Evolutionary conservation across 495 filamentous ascomycete species (phyloP).

Genomic region (Neurospora sp.): DNA sequence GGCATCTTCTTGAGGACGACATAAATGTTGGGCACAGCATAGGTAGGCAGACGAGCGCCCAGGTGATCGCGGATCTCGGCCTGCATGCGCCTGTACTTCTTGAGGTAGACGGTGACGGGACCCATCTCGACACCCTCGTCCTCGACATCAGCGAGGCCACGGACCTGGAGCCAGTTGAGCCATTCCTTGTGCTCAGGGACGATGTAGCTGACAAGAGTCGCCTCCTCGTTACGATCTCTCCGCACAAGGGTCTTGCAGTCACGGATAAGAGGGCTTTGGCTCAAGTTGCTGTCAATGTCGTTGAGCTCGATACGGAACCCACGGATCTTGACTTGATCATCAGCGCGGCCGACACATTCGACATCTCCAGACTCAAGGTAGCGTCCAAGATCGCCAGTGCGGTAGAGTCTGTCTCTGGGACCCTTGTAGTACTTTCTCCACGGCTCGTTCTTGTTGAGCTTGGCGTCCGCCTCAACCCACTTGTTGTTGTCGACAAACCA

Average conservation of each 20-base stretch:
- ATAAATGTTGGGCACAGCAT: slow-evolving; percentile 71
- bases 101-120: slow-evolving; percentile 37
- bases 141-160: slow-evolving; percentile 40
- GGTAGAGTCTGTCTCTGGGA: slow-evolving; percentile 77
- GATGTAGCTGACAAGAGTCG: slow-evolving; percentile 79
- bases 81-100: slow-evolving; percentile 55
- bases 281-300: slow-evolving; percentile 83
- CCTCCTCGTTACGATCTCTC: slow-evolving; percentile 85
- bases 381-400: slow-evolving; percentile 70
- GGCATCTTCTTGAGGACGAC: slow-evolving; percentile 75
- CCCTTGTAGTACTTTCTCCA: slow-evolving; percentile 79
- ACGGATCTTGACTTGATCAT: slow-evolving; percentile 91
- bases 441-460: slow-evolving; percentile 44
- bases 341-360: slow-evolving; percentile 67
- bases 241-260: slow-evolving; percentile 84
- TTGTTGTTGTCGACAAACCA: slow-evolving; percentile 74
- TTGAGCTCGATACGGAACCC: slow-evolving; percentile 93
- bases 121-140: slow-evolving; percentile 38
- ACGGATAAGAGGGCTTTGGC: slow-evolving; percentile 64
- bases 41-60: slow-evolving; percentile 62
- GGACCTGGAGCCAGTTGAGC: slow-evolving; percentile 52
- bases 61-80: slow-evolving; percentile 67
- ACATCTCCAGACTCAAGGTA: slow-evolving; percentile 67
- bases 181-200: slow-evolving; percentile 73
- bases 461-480: slow-evolving; percentile 59